These are phyloP conservation scores for Hymenoscyphus repandus DNA, from an alignment of 2,329 filamentous ascomycete genomes.

Conservation along the genomic window DNA sequence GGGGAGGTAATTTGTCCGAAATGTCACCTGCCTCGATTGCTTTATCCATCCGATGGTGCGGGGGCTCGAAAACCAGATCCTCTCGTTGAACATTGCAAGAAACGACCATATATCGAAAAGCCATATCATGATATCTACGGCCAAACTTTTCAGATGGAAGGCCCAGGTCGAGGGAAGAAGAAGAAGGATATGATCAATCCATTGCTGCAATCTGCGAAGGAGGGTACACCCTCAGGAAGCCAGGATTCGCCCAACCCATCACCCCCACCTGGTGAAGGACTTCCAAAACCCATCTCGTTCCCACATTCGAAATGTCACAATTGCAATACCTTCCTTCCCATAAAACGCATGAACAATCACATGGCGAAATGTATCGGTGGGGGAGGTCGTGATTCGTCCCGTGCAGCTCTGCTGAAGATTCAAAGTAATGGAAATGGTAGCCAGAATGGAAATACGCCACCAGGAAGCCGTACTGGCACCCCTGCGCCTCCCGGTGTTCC, in stretches of 20 bases:
- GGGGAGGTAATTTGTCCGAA: slow-evolving; percentile 67
- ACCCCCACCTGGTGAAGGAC: slow-evolving; percentile 45
- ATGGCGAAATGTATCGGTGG: slow-evolving; percentile 65
- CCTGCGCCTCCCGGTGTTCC: slow-evolving; percentile 40
- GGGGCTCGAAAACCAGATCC: slow-evolving; percentile 62
- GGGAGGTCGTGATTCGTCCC: slow-evolving; percentile 57
- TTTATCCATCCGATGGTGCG: slow-evolving; percentile 67
- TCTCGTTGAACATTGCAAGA: slow-evolving; percentile 70
- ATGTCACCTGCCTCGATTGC: slow-evolving; percentile 68
- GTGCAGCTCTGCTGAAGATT: slow-evolving; percentile 58
- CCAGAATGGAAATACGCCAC: slow-evolving; percentile 52
- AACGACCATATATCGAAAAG: slow-evolving; percentile 71
- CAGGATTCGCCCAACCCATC: slow-evolving; percentile 40
- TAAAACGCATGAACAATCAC: slow-evolving; percentile 61
- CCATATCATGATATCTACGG: slow-evolving; percentile 76
- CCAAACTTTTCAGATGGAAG: slow-evolving; percentile 72
- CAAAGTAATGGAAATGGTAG: slow-evolving; percentile 45
- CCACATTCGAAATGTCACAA: slow-evolving; percentile 63
- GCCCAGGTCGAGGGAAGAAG: slow-evolving; percentile 72
- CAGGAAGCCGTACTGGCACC: slow-evolving; percentile 58
- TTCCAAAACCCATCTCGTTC: slow-evolving; percentile 58
- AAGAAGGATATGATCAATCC: slow-evolving; percentile 68
- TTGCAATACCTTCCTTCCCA: slow-evolving; percentile 60
- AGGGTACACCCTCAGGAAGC: slow-evolving; percentile 37
- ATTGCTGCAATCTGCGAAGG: slow-evolving; percentile 22